Conservation (phyloP, 192 early-diverging fungal species). For the Backusella morwellensis region DNA sequence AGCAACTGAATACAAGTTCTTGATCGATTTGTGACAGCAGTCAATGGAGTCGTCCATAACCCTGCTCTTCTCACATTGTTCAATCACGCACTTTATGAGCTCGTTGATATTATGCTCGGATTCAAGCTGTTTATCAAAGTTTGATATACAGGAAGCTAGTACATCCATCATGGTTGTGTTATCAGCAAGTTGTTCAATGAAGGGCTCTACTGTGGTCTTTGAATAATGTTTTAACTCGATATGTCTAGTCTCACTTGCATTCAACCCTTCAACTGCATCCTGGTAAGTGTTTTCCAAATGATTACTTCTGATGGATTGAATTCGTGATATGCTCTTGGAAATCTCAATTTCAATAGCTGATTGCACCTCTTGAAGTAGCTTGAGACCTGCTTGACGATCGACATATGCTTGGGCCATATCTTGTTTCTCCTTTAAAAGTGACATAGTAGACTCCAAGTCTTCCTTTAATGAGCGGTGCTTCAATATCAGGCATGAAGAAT, state of each 20-base stretch:
- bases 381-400: not conserved
- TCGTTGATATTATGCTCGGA: not conserved
- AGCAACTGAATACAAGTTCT: not conserved
- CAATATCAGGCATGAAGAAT: not conserved
- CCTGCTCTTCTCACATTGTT: not conserved
- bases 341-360: not conserved
- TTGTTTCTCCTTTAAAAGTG: not conserved
- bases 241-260: not conserved
- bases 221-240: not conserved
- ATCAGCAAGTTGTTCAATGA: not conserved
- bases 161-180: not conserved
- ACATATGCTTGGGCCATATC: not conserved
- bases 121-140: not conserved
- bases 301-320: not conserved
- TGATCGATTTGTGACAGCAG: not conserved
- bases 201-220: not conserved
- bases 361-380: not conserved
- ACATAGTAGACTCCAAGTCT: not conserved
- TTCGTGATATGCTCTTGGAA: not conserved
- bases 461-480: not conserved
- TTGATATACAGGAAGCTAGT: not conserved
- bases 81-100: not conserved
- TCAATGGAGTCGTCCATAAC: not conserved
- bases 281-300: constrained; percentile 2
- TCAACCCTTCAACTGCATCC: not conserved